phyloP scores from a whole-genome alignment of 306 rosid species.

The Acacia acuminata region DNA sequence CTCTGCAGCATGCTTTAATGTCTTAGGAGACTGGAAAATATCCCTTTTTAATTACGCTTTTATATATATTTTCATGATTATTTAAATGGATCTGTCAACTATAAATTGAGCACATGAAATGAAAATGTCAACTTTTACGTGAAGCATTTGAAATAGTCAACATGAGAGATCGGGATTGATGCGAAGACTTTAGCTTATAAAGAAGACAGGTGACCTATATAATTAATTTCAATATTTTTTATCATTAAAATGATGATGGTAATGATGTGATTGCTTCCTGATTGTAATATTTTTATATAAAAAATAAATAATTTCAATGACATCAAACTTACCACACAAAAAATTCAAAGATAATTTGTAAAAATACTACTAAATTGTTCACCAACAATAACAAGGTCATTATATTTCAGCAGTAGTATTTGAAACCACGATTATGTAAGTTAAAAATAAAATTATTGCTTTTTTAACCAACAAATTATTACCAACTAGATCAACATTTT shows the following conservation, averaged over 20 bases:
- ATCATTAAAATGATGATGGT: not conserved
- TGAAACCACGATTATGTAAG: not conserved
- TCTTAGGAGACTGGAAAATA: slow-evolving; percentile 9
- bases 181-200: not conserved
- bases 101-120: not conserved
- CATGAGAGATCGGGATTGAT: not conserved
- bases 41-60: not conserved
- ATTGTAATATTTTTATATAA: too few species aligned
- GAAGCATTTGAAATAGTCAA: not conserved
- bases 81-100: not conserved
- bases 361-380: not conserved
- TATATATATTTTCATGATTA: not conserved
- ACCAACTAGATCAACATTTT: too few species aligned
- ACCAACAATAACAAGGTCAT: not conserved
- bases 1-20: not conserved
- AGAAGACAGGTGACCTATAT: not conserved
- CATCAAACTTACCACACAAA: too few species aligned
- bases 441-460: too few species aligned
- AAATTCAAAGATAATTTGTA: not conserved
- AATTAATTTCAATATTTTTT: not conserved
- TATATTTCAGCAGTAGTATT: not conserved
- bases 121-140: not conserved
- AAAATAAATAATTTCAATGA: too few species aligned
- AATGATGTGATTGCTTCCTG: not conserved
- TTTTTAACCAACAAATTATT: too few species aligned